phyloP scores from a whole-genome alignment of 1,284 basidiomycete species.

The Calocybe gambosa region DNA sequence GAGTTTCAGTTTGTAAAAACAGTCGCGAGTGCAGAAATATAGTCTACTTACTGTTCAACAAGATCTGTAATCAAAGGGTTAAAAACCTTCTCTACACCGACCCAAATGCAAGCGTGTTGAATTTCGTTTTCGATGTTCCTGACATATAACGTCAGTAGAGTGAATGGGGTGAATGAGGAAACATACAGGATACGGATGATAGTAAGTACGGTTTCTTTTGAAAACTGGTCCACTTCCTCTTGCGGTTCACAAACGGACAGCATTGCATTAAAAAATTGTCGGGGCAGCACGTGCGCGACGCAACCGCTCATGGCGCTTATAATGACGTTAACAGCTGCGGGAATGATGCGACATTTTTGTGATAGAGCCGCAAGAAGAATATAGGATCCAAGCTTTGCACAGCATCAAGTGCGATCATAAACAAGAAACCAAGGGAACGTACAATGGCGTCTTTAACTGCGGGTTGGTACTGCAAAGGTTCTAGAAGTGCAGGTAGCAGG shows the following conservation, averaged over 20 bases:
- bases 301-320: slow-evolving; percentile 48
- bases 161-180: background rate
- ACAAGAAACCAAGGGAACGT: slow-evolving; percentile 20
- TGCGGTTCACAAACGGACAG: slow-evolving; percentile 58
- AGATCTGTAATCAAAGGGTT: slow-evolving; percentile 44
- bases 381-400: slow-evolving; percentile 63
- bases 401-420: background rate
- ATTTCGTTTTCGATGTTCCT: slow-evolving; percentile 50
- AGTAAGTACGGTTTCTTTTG: slow-evolving; percentile 33
- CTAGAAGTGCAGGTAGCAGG: slow-evolving; percentile 55
- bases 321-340: slow-evolving; percentile 52
- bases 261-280: slow-evolving; percentile 52
- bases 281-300: slow-evolving; percentile 39
- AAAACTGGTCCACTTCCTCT: slow-evolving; percentile 40
- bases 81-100: slow-evolving; percentile 57
- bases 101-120: slow-evolving; percentile 34
- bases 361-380: slow-evolving; percentile 65
- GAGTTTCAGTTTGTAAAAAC: background rate
- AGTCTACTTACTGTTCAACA: slow-evolving; percentile 33
- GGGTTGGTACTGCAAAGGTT: slow-evolving; percentile 41
- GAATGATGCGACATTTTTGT: slow-evolving; percentile 51
- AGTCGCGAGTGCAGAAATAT: background rate
- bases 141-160: background rate
- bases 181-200: slow-evolving; percentile 43
- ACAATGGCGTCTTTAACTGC: slow-evolving; percentile 49